These are phyloP conservation scores for Stagonosporopsis tanaceti DNA, from an alignment of 2,329 filamentous ascomycete genomes.

Conservation along the genomic window DNA sequence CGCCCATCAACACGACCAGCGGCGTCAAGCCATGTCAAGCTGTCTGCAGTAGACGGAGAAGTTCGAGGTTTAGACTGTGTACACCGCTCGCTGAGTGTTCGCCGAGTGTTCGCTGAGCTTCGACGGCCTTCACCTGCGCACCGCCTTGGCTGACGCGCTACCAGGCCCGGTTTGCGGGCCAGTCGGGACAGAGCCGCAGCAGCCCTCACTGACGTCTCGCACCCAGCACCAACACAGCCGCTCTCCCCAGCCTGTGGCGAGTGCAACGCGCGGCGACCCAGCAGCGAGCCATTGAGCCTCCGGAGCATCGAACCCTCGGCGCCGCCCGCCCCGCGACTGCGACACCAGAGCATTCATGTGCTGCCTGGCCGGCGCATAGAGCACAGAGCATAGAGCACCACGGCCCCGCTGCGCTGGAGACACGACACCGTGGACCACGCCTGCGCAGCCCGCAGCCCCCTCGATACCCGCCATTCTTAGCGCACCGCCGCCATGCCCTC, in stretches of 20 bases:
- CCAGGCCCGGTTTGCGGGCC: conserved; percentile 12
- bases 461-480: conserved; percentile 21
- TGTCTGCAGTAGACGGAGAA: too few species aligned
- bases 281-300: conserved; percentile 8
- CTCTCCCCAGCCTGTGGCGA: conserved; percentile 29
- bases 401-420: conserved; percentile 41
- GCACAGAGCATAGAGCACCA: conserved; percentile 20
- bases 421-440: conserved; percentile 19
- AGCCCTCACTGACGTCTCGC: conserved; percentile 33
- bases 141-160: conserved; percentile 16
- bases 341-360: conserved; percentile 36
- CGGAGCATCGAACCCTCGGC: neutral
- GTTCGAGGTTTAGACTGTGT: neutral
- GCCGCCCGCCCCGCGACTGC: conserved; percentile 16
- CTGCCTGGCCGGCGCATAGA: conserved; percentile 34
- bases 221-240: conserved; percentile 25
- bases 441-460: conserved; percentile 3
- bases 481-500: conserved; percentile 58
- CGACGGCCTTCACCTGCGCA: neutral
- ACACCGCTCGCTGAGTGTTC: neutral
- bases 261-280: conserved; percentile 25
- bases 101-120: neutral
- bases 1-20: neutral
- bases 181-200: conserved; percentile 36
- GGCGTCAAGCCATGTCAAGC: neutral